These are phyloP conservation scores for Syncephalastrum sp. DNA, from an alignment of 371 early-diverging fungal genomes.

Conservation along the genomic window DNA sequence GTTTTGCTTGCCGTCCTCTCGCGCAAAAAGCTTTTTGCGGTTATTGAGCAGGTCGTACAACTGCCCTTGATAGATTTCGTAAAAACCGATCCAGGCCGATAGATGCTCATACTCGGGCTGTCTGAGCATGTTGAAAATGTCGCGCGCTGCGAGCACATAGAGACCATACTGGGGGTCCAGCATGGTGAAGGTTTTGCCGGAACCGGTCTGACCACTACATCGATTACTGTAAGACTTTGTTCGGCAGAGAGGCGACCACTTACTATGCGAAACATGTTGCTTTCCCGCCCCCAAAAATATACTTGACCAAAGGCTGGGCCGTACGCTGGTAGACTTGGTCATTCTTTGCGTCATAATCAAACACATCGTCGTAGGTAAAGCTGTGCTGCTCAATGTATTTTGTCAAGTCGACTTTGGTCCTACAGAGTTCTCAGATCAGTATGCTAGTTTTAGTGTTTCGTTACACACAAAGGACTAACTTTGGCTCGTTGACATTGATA, in stretches of 20 bases:
- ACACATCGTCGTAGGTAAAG: slow-evolving; percentile 96
- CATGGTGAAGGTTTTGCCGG: slow-evolving; percentile 97
- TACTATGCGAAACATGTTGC: slow-evolving; percentile 98
- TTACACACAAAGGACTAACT: slow-evolving; percentile 48
- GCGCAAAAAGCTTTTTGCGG: slow-evolving; percentile 85
- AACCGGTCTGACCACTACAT: slow-evolving; percentile 87
- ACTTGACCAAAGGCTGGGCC: slow-evolving; percentile 88
- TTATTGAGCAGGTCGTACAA: slow-evolving; percentile 90
- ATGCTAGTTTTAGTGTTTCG: no score
- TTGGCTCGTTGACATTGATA: slow-evolving; percentile 85
- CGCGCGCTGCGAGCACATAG: slow-evolving; percentile 87
- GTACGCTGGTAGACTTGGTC: slow-evolving; percentile 85
- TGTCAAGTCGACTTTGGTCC: slow-evolving; percentile 92
- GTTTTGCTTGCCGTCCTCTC: slow-evolving; percentile 92
- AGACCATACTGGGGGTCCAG: slow-evolving; percentile 79
- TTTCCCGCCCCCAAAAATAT: slow-evolving; percentile 91
- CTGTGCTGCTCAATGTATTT: slow-evolving; percentile 92
- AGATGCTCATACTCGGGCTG: slow-evolving; percentile 73
- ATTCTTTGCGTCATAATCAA: slow-evolving; percentile 80
- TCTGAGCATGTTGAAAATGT: slow-evolving; percentile 79
- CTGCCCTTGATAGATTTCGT: slow-evolving; percentile 95
- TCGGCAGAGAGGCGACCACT: slow-evolving; percentile 3
- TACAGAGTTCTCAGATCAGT: slow-evolving; percentile 16
- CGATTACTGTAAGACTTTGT: not conserved
- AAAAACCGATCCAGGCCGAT: slow-evolving; percentile 82